Evolutionary conservation across 495 filamentous ascomycete species (phyloP), one percentile per base, ranked within the genome.

Genomic region (Echria macrotheca): DNA sequence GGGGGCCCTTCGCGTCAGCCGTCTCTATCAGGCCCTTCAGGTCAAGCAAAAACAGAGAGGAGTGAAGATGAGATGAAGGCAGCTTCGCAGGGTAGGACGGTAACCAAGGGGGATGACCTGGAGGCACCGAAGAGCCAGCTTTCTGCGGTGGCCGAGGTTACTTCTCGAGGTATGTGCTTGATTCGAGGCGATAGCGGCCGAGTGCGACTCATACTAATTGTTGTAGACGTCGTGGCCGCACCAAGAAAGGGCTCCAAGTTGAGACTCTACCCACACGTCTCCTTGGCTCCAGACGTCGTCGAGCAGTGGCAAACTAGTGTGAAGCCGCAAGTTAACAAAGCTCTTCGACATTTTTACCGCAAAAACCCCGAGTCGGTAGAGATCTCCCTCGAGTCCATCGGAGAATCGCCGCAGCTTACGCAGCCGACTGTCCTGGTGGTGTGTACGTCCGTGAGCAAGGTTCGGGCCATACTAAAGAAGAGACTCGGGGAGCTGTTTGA

Each of bases 371-470:
- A 90, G 58, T 88, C 85, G 2, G 86, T 86, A 18, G 82, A 85
- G 47, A 84, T 85, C 11, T 83, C 79, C 18, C 72, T 89, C 11
- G 84, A 86, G 62, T 86, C 85, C 60, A 81, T 86, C 24, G 86
- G 86, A 44, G 83, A 87, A 40, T 76, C 77, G 0, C 63, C 76
- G 1, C 77, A 84, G 41, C 75, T 72, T 11, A 83, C 83, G 5
- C 79, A 76, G 52, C 86, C 85, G 5, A 89, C 86, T 0, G 83
- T 89, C 1, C 77, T 85, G n/a, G 82, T 90, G 11, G 78, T 85
- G 12, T 90, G 86, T 55, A 79, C 75, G 0, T 88, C 83, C 17
- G 83, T 85, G 3, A 75, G 77, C 49, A 86, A 83, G 56, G 84
- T 88, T 36, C 69, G 82, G 25, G 78, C 79, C 8, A 85, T 85